Evolutionary conservation across 1,284 basidiomycete genomes (phyloP).

Genomic region (Cerioporus squamosus): DNA sequence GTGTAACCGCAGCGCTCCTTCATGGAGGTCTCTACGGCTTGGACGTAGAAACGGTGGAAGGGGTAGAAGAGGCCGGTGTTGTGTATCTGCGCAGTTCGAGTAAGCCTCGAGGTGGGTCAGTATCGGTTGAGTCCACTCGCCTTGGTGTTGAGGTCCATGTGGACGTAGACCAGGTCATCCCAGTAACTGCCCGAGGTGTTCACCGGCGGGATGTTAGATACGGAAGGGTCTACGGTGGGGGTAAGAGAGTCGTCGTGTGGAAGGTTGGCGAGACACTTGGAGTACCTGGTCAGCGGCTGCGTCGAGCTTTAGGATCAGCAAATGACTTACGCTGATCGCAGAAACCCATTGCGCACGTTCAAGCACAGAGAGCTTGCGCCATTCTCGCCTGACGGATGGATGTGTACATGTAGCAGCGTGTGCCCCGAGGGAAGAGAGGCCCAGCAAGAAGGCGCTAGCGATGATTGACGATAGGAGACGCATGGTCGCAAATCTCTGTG

Average conservation of each 20-base stretch:
- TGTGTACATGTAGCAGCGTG: constrained; percentile 21
- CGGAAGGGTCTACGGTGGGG: constrained; percentile 30
- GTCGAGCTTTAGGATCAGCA: background rate
- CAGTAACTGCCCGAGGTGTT: constrained; percentile 40
- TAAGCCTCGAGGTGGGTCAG: no score
- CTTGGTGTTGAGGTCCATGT: constrained; percentile 39
- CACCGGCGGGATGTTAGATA: constrained; percentile 34
- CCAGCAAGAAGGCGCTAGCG: background rate
- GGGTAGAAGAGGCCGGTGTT: constrained; percentile 42
- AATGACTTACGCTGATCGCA: constrained; percentile 31
- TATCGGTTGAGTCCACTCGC: constrained; percentile 12
- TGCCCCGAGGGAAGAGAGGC: background rate
- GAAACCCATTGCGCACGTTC: constrained; percentile 31
- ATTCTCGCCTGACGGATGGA: constrained; percentile 31
- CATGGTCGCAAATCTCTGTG: no score
- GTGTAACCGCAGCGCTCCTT: constrained; percentile 39
- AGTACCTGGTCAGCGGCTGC: background rate
- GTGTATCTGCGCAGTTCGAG: constrained; percentile 34
- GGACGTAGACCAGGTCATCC: constrained; percentile 43
- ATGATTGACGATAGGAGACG: no score
- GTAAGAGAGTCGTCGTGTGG: constrained; percentile 34
- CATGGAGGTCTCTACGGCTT: constrained; percentile 36
- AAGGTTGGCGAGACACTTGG: constrained; percentile 38
- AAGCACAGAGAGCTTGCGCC: constrained; percentile 25
- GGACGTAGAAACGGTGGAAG: constrained; percentile 43